Percentiles rank a stretch among this genome's conserved stretches.
These are phyloP conservation scores for Fusarium sulawesiense DNA, from an alignment of 2,329 filamentous ascomycete genomes.

Conservation along the genomic window DNA sequence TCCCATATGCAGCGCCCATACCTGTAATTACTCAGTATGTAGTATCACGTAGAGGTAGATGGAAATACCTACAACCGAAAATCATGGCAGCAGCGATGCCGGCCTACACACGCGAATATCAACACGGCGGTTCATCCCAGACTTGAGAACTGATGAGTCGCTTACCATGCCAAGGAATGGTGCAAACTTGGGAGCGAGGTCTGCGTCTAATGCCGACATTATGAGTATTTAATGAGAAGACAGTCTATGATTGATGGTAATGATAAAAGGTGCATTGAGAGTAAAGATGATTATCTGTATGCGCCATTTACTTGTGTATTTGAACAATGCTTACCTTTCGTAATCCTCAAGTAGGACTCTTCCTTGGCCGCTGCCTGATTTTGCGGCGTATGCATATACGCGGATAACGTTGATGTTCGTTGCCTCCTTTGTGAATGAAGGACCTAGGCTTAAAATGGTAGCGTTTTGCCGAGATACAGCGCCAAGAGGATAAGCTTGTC, in stretches of 20 bases:
- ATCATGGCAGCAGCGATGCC: slow-evolving; percentile 86
- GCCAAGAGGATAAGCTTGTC: background rate
- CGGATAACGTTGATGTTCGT: background rate
- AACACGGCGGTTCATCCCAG: slow-evolving; percentile 35
- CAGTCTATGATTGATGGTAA: background rate
- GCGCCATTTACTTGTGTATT: fast-evolving
- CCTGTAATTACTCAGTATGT: slow-evolving; percentile 53
- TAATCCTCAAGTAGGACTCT: background rate
- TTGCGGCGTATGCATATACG: background rate
- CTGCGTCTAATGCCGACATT: slow-evolving; percentile 52
- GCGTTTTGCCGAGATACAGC: background rate
- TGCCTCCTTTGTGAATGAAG: too few relatives aligned
- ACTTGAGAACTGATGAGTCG: slow-evolving; percentile 25
- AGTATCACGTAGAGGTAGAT: slow-evolving; percentile 13
- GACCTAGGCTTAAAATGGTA: background rate
- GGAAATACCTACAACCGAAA: slow-evolving; percentile 75
- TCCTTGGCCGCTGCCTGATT: background rate
- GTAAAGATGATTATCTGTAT: background rate
- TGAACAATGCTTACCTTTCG: background rate
- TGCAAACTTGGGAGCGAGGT: slow-evolving; percentile 81
- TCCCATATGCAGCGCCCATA: slow-evolving; percentile 84
- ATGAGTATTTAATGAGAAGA: background rate
- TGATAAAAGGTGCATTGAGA: background rate
- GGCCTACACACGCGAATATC: slow-evolving; percentile 61
- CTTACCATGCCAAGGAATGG: slow-evolving; percentile 90